Conservation (phyloP, 106 monocot genomes). For the Dendrobium officinale region DNA sequence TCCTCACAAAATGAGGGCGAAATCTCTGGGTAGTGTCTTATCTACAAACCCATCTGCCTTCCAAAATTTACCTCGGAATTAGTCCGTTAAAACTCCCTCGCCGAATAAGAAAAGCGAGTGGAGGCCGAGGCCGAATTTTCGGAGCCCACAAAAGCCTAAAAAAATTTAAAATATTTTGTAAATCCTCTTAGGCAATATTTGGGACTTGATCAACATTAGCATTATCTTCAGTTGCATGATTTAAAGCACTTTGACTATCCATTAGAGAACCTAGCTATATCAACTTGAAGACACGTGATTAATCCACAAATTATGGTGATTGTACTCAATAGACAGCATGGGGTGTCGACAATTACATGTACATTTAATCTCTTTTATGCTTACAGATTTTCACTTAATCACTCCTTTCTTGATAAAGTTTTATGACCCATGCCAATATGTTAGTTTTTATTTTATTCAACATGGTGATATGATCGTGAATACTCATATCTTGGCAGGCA, state of each 20-base stretch:
- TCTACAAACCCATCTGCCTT: too few species aligned
- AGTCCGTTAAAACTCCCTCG: too few species aligned
- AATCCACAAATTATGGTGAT: neutral
- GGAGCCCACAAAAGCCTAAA: too few species aligned
- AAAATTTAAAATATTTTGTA: neutral
- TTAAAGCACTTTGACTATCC: neutral
- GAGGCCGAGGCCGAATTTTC: too few species aligned
- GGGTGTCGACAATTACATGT: neutral
- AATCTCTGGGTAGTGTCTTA: too few species aligned
- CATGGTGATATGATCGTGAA: neutral
- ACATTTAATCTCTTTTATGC: neutral
- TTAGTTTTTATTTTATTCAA: neutral
- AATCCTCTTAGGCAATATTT: neutral
- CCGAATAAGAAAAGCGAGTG: too few species aligned
- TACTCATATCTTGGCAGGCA: constrained; percentile 34
- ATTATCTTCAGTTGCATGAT: neutral
- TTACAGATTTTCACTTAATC: neutral
- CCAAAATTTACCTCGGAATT: too few species aligned
- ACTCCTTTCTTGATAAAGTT: neutral
- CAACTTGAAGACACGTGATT: neutral
- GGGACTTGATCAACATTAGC: neutral
- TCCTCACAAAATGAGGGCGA: too few species aligned
- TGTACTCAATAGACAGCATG: neutral
- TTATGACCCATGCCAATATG: neutral
- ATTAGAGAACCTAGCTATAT: neutral